These are phyloP conservation scores for Kregervanrija fluxuum DNA, from an alignment of 805 yeast genomes.

Conservation along the genomic window DNA sequence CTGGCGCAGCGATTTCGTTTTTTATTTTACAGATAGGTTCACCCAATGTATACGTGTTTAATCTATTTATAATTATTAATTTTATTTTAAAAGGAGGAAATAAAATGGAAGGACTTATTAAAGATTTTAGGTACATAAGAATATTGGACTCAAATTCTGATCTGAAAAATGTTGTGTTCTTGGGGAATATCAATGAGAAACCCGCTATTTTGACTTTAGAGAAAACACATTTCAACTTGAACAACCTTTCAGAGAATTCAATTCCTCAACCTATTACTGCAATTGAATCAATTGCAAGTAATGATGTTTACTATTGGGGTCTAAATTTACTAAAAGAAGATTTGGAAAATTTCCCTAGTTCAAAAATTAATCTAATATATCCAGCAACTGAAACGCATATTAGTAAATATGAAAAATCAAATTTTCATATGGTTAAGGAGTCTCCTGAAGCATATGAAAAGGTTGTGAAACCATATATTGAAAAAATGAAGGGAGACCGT, in stretches of 20 bases:
- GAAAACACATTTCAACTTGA: conserved; percentile 53
- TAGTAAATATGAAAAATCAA: conserved; percentile 60
- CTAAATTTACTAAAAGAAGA: conserved; percentile 37
- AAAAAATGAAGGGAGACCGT: conserved; percentile 67
- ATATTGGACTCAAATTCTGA: conserved; percentile 56
- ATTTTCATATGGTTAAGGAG: conserved; percentile 59
- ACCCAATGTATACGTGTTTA: too few relatives aligned
- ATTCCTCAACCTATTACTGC: conserved; percentile 11
- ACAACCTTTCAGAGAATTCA: not conserved
- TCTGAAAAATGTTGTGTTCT: conserved; percentile 53
- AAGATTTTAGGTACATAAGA: conserved; percentile 37
- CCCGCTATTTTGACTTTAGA: conserved; percentile 69
- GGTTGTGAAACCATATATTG: conserved; percentile 68
- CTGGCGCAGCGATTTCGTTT: too few relatives aligned
- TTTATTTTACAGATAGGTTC: too few relatives aligned
- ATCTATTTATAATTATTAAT: too few relatives aligned
- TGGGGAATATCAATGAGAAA: conserved; percentile 57
- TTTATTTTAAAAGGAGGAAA: too few relatives aligned
- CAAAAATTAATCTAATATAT: conserved; percentile 69
- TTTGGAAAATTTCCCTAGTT: conserved; percentile 43
- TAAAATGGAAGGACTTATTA: conserved; percentile 10
- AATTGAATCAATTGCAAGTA: conserved; percentile 43
- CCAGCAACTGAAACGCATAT: conserved; percentile 90
- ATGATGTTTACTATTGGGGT: conserved; percentile 87
- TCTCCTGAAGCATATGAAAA: conserved; percentile 68